Conservation (phyloP, 148 eudicot species). For the Linanthus parryae region DNA sequence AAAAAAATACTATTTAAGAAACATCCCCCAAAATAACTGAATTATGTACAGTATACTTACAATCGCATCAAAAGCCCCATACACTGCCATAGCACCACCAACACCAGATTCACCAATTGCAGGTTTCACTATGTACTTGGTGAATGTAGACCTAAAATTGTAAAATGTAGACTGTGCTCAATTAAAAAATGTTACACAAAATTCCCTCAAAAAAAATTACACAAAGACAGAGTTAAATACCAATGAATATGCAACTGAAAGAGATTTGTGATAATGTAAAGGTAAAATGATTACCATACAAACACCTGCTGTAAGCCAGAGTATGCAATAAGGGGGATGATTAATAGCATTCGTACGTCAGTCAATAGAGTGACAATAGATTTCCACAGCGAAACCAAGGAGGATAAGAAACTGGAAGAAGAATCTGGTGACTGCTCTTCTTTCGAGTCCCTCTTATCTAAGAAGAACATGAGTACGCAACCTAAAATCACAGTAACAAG, state of each 20-base stretch:
- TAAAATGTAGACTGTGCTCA: slow-evolving; percentile 4
- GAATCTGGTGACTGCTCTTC: slow-evolving; percentile 40
- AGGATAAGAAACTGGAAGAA: slow-evolving; percentile 32
- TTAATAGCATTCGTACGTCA: slow-evolving; percentile 66
- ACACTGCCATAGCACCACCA: slow-evolving; percentile 92
- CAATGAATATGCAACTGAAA: too few species aligned
- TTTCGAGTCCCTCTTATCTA: slow-evolving; percentile 50
- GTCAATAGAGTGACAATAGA: slow-evolving; percentile 48
- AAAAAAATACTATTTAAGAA: too few species aligned
- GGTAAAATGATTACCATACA: slow-evolving; percentile 82
- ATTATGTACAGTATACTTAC: slow-evolving; percentile 76
- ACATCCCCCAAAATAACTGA: too few species aligned
- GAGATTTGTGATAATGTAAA: too few species aligned
- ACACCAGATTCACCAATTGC: slow-evolving; percentile 90
- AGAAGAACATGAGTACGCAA: slow-evolving; percentile 75
- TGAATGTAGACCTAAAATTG: slow-evolving; percentile 71
- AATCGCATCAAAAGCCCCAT: slow-evolving; percentile 89
- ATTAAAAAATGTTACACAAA: too few species aligned
- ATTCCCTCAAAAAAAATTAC: slow-evolving; percentile 6
- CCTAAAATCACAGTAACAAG: slow-evolving; percentile 80
- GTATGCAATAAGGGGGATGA: slow-evolving; percentile 88
- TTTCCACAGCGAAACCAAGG: slow-evolving; percentile 46
- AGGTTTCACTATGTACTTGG: slow-evolving; percentile 75
- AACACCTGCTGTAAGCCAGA: slow-evolving; percentile 98
- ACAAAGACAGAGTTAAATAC: background rate